Percentiles rank a stretch among this genome's conserved stretches.
Evolutionary conservation across 2,329 filamentous ascomycete genomes (phyloP).

Genomic region (Ascochyta viciae-villosae): DNA sequence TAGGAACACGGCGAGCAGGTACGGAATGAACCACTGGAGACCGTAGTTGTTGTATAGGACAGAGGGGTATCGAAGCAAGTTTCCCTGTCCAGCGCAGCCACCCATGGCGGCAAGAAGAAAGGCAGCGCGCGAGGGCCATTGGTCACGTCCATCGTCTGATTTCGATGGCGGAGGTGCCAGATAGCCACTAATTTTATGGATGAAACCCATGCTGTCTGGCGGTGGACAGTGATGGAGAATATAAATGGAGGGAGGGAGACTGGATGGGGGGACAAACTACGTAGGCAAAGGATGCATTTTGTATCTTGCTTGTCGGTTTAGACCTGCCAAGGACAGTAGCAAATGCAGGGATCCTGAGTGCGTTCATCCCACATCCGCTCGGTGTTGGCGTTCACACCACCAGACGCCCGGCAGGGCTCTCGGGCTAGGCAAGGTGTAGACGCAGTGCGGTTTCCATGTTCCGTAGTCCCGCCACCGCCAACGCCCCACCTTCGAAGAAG

Average conservation of each 20-base stretch:
- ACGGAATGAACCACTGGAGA: conserved; percentile 67
- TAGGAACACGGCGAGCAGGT: conserved; percentile 62
- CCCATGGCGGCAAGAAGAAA: conserved; percentile 67
- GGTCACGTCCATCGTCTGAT: conserved; percentile 56
- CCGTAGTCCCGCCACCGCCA: background rate
- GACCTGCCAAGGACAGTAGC: conserved; percentile 24
- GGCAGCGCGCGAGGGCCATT: conserved; percentile 63
- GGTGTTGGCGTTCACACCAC: conserved; percentile 15
- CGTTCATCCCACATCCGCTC: conserved; percentile 16
- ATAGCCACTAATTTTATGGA: conserved; percentile 38
- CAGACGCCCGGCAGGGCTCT: background rate
- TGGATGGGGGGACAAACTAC: conserved; percentile 1
- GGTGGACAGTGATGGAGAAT: background rate
- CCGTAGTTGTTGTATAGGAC: conserved; percentile 67
- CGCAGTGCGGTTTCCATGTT: conserved; percentile 4
- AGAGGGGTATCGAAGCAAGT: conserved; percentile 64
- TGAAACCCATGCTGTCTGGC: conserved; percentile 19
- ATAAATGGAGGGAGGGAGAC: background rate
- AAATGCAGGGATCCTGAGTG: conserved; percentile 16
- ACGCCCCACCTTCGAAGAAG: background rate
- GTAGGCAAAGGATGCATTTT: conserved; percentile 21
- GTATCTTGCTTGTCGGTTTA: conserved; percentile 21
- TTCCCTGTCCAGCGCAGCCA: conserved; percentile 65
- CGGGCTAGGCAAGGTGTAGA: conserved; percentile 2
- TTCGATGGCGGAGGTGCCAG: conserved; percentile 45